Base-by-base conservation (phyloP, 257 asterid genomes). In the Nyctanthes arbortristis region DNA sequence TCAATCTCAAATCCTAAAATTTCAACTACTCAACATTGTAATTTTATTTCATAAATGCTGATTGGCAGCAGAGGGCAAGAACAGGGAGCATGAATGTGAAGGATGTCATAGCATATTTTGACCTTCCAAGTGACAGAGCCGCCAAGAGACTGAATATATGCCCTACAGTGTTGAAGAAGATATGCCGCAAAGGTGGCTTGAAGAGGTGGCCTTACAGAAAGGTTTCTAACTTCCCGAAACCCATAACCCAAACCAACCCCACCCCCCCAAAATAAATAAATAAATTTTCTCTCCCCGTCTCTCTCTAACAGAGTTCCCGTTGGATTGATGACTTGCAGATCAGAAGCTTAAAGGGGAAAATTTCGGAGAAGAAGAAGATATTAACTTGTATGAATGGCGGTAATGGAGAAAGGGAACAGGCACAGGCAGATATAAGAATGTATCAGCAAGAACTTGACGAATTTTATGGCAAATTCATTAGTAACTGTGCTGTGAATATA, bases 161-260 rank as follows among this genome's bases (percentile, higher is more conserved):
- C 75, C 93, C 93, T 0, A 90, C 95, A 0, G 98, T 92, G 36
- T 65, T 92, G 84, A 90, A 92, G 87, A 92, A 88, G 69, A 80
- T 87, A 45, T 92, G 97, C 68, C 75, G 98, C n/a, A 82, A 78
- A 49, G 72, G 77, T 70, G 98, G 97, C 27, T 77, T 92, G 49
- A 1, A 5, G 0, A 87, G 96, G 69, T 91, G 97, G 97, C 97
- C 97, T 30, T 81, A 85, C 62, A 75, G 96, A 82, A 91, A 82
- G 96, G 96, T 90, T 4, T 5, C 24, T 27, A 13, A 9, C 1
- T 47, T 2, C 20, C 16, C 30, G 4, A 5, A 7, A 18, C 43
- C 37, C 40, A n/a, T n/a, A n/a, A n/a, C n/a, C n/a, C n/a, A n/a
- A n/a, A n/a, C n/a, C n/a, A n/a, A n/a, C n/a, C 33, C 61, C 75